Base-by-base conservation (phyloP, 352 stramenopile genomes). In the Globisporangium splendens region DNA sequence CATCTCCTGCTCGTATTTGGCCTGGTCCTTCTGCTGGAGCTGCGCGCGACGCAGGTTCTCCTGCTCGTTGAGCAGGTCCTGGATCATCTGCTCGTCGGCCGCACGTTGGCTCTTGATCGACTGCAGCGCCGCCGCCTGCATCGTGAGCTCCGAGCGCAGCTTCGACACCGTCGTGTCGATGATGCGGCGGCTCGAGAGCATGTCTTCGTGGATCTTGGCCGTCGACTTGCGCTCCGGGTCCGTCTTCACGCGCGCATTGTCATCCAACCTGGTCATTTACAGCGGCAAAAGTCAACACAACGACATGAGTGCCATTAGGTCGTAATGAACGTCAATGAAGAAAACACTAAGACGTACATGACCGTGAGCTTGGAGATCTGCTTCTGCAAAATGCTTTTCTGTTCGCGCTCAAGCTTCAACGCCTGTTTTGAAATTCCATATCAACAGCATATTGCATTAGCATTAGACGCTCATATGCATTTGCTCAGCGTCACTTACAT, bases 101-200 rank as follows among this genome's bases (percentile, higher is more conserved):
- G 71, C 72, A 46, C 85, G 85, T 63, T 93, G 79, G 8, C 66
- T 79, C 68, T 88, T 89, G 67, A 94, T 68, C 13, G 68, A 70
- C 56, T 85, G 68, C 42, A 94, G 66, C 18, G 85, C 73, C 13
- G 54, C 24, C 5, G 75, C 63, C 70, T 94, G 85, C 44, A 61
- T 60, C 15, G 49, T 86, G 2, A 95, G 69, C 54, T 93, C 85
- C 35, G 64, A 65, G 61, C 90, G 83, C 42, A 95, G 66, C 63
- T 86, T 86, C 15, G 75, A 61, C 48, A 95, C 80, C n/a, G 75
- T 90, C 58, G 79, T 88, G 57, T 95, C 85, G 46, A 95, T 92
- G 55, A 93, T 63, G 48, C 84, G 83, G 35, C 85, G 85, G 53
- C 83, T 93, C 52, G 77, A 81, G 57, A 95, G 79, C 81, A 95